phyloP scores from a whole-genome alignment of 345 rosid genomes.

The Garcia nutans region DNA sequence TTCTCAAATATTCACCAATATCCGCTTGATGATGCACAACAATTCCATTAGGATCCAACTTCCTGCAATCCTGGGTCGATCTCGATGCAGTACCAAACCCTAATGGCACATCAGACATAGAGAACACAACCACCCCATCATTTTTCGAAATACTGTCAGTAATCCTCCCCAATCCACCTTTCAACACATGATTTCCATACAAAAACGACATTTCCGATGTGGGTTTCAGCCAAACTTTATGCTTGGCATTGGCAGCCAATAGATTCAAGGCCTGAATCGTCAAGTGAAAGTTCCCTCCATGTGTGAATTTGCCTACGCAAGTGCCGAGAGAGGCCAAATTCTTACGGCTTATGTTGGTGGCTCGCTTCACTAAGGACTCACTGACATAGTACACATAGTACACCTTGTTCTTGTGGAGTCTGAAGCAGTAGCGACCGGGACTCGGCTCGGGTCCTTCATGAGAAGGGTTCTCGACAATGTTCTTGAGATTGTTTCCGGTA shows the following conservation, averaged over 20 bases:
- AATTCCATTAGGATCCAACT: conserved; percentile 78
- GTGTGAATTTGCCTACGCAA: conserved; percentile 83
- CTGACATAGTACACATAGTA: conserved; percentile 78
- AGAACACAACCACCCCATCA: conserved; percentile 86
- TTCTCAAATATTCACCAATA: conserved; percentile 86
- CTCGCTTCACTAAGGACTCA: conserved; percentile 76
- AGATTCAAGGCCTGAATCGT: conserved; percentile 60
- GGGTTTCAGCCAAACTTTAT: conserved; percentile 94
- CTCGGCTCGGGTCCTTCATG: conserved; percentile 76
- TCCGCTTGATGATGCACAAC: conserved; percentile 85
- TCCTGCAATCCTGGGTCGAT: conserved; percentile 85
- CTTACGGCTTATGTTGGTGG: conserved; percentile 65
- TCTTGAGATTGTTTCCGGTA: conserved; percentile 87
- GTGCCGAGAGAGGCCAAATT: conserved; percentile 69
- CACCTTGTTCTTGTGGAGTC: conserved; percentile 78
- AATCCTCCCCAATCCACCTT: conserved; percentile 86
- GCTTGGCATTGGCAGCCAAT: conserved; percentile 74
- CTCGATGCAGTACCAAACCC: conserved; percentile 83
- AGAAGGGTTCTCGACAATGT: conserved; percentile 79
- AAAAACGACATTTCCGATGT: conserved; percentile 92
- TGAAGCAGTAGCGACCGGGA: conserved; percentile 84
- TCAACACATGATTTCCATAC: conserved; percentile 86
- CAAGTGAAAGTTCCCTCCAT: conserved; percentile 69
- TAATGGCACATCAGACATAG: conserved; percentile 81
- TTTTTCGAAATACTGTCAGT: conserved; percentile 73